Evolutionary conservation across 2,329 filamentous ascomycete species (phyloP).

Genomic region (Sarocladium oryzae): DNA sequence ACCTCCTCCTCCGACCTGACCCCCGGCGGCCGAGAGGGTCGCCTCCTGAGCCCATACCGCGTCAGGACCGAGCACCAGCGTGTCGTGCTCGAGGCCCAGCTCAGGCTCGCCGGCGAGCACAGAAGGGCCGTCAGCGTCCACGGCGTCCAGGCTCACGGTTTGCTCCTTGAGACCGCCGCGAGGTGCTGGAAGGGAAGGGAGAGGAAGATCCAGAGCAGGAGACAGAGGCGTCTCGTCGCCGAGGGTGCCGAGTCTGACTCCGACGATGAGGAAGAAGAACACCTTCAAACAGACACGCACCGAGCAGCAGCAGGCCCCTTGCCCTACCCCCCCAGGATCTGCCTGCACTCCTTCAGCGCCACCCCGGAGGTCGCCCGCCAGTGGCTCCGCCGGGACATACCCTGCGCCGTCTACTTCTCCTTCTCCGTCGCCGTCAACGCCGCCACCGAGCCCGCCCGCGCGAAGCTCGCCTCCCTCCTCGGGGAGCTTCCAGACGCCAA

Average conservation of each 20-base stretch:
- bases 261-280: constrained; percentile 26
- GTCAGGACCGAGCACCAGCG: constrained; percentile 66
- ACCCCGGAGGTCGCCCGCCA: constrained; percentile 67
- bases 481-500: constrained; percentile 68
- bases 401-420: constrained; percentile 76
- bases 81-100: constrained; percentile 57
- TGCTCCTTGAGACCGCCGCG: constrained; percentile 58
- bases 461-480: constrained; percentile 57
- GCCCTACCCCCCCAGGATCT: constrained; percentile 81
- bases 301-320: no score
- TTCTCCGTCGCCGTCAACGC: constrained; percentile 84
- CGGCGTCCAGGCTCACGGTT: constrained; percentile 69
- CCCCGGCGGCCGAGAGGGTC: constrained; percentile 64
- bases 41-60: constrained; percentile 59
- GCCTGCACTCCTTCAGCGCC: constrained; percentile 89
- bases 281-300: no score
- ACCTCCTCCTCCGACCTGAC: constrained; percentile 39
- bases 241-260: constrained; percentile 37
- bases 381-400: constrained; percentile 68
- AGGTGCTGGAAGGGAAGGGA: constrained; percentile 67
- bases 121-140: constrained; percentile 61
- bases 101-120: constrained; percentile 64
- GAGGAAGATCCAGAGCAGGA: constrained; percentile 51
- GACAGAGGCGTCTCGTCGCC: constrained; percentile 44
- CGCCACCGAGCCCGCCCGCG: constrained; percentile 38